phyloP scores from a whole-genome alignment of 1,284 basidiomycete genomes.

The Papiliotrema nemorosa region DNA sequence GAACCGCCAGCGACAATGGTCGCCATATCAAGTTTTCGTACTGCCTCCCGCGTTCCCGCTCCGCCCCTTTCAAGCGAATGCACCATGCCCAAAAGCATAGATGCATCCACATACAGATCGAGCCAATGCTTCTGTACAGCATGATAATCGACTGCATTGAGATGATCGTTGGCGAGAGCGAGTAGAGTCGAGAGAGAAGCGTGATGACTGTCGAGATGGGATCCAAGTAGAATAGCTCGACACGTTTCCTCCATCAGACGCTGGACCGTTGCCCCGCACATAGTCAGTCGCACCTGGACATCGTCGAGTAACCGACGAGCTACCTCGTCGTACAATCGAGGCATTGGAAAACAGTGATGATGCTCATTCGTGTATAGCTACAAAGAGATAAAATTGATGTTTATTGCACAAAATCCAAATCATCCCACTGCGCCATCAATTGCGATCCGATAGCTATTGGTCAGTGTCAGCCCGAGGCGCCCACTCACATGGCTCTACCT shows the following conservation, averaged over 20 bases:
- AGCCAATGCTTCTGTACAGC: constrained; percentile 47
- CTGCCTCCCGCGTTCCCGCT: constrained; percentile 23
- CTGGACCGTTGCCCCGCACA: too few relatives aligned
- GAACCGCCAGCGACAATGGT: constrained; percentile 80
- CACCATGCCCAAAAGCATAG: constrained; percentile 28
- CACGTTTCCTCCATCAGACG: too few relatives aligned
- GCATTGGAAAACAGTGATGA: too few relatives aligned
- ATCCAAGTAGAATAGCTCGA: too few relatives aligned
- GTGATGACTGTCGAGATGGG: neutral
- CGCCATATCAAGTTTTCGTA: constrained; percentile 68
- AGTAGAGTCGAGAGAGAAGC: constrained; percentile 26
- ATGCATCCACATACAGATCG: constrained; percentile 51
- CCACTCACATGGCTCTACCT: constrained; percentile 67
- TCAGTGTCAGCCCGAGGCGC: neutral
- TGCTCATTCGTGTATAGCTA: too few relatives aligned
- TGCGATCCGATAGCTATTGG: constrained; percentile 2
- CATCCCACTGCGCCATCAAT: neutral
- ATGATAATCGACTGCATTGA: constrained; percentile 49
- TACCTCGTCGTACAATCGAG: too few relatives aligned
- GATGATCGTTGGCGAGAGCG: constrained; percentile 47
- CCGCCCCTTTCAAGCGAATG: constrained; percentile 9
- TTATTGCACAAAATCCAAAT: neutral
- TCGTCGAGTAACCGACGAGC: too few relatives aligned
- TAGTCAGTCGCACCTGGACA: too few relatives aligned
- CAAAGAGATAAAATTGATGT: too few relatives aligned